A percentile compares a stretch with the other conserved stretches of the same genome.
Conservation (phyloP, 768 basidiomycete species). For the Psilocybe subaeruginosa region DNA sequence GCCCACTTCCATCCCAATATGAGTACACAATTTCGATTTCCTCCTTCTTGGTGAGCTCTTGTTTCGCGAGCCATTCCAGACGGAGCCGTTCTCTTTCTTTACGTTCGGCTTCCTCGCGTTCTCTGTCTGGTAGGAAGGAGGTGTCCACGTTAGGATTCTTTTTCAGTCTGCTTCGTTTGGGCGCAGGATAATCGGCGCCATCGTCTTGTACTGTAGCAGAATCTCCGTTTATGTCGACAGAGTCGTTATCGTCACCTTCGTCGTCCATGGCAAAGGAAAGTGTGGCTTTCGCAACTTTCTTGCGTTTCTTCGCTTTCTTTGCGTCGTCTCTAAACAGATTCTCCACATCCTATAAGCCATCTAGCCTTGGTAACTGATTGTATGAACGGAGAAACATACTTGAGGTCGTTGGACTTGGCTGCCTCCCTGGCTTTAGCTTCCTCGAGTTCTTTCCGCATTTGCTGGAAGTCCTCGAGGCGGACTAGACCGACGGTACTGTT, state of each 20-base stretch:
- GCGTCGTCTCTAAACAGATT: conserved; percentile 84
- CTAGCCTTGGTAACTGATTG: conserved; percentile 30
- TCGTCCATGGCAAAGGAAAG: conserved; percentile 93
- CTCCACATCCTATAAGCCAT: conserved; percentile 80
- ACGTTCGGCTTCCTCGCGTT: conserved; percentile 92
- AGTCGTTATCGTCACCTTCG: conserved; percentile 48
- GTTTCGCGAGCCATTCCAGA: conserved; percentile 84
- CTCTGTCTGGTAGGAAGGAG: conserved; percentile 97
- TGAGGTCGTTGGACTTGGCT: conserved; percentile 79
- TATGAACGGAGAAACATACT: conserved; percentile 61
- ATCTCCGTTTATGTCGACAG: conserved; percentile 31
- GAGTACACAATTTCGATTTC: conserved; percentile 95
- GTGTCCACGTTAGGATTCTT: conserved; percentile 98
- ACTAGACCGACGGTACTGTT: conserved; percentile 92
- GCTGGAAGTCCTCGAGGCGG: conserved; percentile 89
- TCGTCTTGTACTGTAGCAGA: conserved; percentile 40
- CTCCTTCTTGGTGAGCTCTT: conserved; percentile 62
- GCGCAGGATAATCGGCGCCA: conserved; percentile 46
- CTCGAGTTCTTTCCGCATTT: conserved; percentile 84
- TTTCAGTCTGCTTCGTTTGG: conserved; percentile 79
- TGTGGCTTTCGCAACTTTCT: conserved; percentile 86
- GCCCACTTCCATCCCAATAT: conserved; percentile 98
- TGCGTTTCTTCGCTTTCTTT: conserved; percentile 90
- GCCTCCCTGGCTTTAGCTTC: conserved; percentile 92
- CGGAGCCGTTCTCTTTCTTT: conserved; percentile 86